Conservation (phyloP, 768 basidiomycete species). For the Ephemerocybe angulata region DNA sequence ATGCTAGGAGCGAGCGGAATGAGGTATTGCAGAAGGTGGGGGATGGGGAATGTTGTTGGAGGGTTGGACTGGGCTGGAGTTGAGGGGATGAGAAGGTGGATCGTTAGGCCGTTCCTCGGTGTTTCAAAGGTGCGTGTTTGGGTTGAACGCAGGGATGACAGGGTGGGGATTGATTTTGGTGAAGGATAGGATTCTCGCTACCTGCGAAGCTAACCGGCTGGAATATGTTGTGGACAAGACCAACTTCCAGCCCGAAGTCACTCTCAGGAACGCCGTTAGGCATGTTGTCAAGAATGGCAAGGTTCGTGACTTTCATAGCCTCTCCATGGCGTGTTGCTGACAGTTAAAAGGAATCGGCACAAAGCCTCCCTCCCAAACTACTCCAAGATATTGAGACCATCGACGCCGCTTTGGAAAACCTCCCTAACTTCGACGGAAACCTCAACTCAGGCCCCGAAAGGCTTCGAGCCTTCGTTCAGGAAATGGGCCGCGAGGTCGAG, state of each 20-base stretch:
- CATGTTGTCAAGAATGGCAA: conserved; percentile 21
- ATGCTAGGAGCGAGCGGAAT: conserved; percentile 63
- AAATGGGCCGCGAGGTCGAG: conserved; percentile 33
- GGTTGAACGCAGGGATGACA: too few species aligned
- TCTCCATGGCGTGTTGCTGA: background rate
- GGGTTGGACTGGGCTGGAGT: conserved; percentile 41
- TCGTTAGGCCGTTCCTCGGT: conserved; percentile 65
- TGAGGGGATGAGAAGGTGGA: conserved; percentile 63
- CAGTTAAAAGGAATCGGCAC: conserved; percentile 6
- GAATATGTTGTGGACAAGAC: conserved; percentile 64
- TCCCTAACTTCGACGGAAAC: conserved; percentile 23
- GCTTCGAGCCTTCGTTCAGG: conserved; percentile 34
- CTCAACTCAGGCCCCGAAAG: conserved; percentile 33
- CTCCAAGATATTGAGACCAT: conserved; percentile 30
- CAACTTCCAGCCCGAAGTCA: conserved; percentile 71
- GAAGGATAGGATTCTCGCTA: conserved; percentile 80
- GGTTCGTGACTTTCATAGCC: conserved; percentile 13
- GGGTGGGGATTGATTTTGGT: conserved; percentile 5
- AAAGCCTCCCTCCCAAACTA: conserved; percentile 29
- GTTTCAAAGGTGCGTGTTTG: conserved; percentile 57
- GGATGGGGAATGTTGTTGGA: conserved; percentile 56
- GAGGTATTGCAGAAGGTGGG: conserved; percentile 65
- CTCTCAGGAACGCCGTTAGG: conserved; percentile 73
- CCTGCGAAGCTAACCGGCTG: conserved; percentile 60
- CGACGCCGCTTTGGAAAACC: conserved; percentile 23